phyloP scores from a whole-genome alignment of 495 filamentous ascomycete genomes.

The Penicillium flavigenum region DNA sequence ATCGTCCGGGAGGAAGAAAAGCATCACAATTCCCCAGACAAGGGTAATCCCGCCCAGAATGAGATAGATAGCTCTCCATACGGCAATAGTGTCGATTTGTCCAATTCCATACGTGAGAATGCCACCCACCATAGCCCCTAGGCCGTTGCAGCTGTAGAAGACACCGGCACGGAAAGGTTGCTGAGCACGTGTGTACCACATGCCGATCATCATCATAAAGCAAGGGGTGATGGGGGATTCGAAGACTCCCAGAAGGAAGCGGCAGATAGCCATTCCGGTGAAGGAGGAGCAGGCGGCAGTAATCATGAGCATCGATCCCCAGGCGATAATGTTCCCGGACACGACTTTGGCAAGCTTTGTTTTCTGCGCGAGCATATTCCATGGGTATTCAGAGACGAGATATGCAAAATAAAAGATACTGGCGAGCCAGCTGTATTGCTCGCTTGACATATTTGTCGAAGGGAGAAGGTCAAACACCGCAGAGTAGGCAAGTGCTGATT shows the following conservation, averaged over 20 bases:
- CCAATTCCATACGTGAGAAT: conserved; percentile 53
- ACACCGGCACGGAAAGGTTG: conserved; percentile 38
- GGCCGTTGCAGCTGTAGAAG: conserved; percentile 47
- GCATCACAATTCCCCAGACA: conserved; percentile 38
- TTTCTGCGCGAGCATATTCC: conserved; percentile 27
- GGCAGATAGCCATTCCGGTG: conserved; percentile 38
- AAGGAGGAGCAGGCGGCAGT: conserved; percentile 37
- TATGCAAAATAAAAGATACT: conserved; percentile 58
- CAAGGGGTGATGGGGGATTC: conserved; percentile 44
- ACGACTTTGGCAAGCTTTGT: conserved; percentile 23
- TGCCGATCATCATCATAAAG: conserved; percentile 41
- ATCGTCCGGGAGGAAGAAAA: conserved; percentile 40
- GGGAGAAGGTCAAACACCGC: conserved; percentile 38
- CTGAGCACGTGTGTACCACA: conserved; percentile 34
- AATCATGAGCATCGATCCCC: conserved; percentile 43
- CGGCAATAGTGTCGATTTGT: conserved; percentile 43
- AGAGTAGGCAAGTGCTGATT: conserved; percentile 37
- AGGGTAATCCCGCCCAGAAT: conserved; percentile 40
- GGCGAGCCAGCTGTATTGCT: conserved; percentile 52
- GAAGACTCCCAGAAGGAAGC: conserved; percentile 43
- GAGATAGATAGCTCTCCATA: conserved; percentile 43
- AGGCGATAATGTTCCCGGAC: conserved; percentile 28
- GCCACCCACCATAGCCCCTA: conserved; percentile 48
- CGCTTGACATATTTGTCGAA: conserved; percentile 30
- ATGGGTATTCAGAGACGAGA: conserved; percentile 38